These are phyloP conservation scores for Hirschioporus abietinus DNA, from an alignment of 768 basidiomycete genomes.

Conservation along the genomic window DNA sequence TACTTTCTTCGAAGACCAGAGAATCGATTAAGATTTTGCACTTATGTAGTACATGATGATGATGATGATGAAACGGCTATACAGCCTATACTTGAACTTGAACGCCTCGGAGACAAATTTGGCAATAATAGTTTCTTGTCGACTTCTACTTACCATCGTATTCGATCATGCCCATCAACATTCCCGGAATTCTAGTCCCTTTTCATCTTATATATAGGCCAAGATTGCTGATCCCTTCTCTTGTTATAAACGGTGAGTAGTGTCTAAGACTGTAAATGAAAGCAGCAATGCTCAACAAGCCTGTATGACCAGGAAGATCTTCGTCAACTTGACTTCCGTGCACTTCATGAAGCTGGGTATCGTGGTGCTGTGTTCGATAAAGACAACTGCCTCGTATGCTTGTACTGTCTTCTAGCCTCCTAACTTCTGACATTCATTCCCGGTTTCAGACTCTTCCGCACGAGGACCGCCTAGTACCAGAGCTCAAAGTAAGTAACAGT, in stretches of 20 bases:
- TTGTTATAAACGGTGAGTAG: conserved; percentile 59
- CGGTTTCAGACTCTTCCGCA: conserved; percentile 71
- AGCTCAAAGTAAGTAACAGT: conserved; percentile 51
- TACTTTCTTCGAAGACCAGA: too few species aligned
- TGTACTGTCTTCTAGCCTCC: background rate
- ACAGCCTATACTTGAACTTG: too few species aligned
- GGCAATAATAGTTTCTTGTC: too few species aligned
- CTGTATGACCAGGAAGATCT: conserved; percentile 61
- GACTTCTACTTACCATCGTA: background rate
- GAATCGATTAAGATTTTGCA: too few species aligned
- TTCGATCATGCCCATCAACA: conserved; percentile 60
- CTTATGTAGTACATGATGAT: too few species aligned
- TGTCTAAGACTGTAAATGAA: background rate
- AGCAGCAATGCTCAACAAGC: background rate
- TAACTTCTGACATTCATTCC: background rate
- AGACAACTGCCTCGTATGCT: conserved; percentile 88
- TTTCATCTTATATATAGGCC: conserved; percentile 68
- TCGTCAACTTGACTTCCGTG: conserved; percentile 73
- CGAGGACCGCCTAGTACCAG: conserved; percentile 69
- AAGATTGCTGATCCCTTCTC: conserved; percentile 58
- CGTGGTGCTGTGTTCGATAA: conserved; percentile 94
- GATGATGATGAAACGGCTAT: too few species aligned
- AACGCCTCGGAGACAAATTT: too few species aligned
- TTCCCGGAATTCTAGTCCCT: conserved; percentile 64
- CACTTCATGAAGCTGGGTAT: conserved; percentile 71